Percentiles rank a stretch among this genome's conserved stretches.
Evolutionary conservation across 495 filamentous ascomycete genomes (phyloP).

Genomic region (Neurospora sublineolata): DNA sequence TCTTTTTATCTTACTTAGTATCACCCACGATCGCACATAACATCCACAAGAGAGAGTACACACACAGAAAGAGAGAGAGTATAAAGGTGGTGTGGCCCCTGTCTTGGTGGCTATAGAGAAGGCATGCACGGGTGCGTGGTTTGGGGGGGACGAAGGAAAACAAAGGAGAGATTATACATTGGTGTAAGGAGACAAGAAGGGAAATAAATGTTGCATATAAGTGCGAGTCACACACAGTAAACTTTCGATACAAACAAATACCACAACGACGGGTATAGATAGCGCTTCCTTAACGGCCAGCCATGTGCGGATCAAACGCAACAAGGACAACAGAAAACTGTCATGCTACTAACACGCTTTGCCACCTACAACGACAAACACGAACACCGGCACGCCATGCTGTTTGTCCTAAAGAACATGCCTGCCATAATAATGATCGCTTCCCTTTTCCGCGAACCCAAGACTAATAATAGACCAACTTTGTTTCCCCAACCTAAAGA

Average conservation of each 20-base stretch:
- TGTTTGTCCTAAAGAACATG: not conserved
- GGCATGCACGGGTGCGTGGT: not conserved
- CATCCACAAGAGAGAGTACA: not conserved
- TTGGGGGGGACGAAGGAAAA: not conserved
- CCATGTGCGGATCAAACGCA: not conserved
- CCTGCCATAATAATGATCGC: not conserved
- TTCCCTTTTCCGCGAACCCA: not conserved
- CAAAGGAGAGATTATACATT: not conserved
- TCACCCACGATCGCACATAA: not conserved
- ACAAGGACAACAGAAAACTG: not conserved
- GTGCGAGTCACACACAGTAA: not conserved
- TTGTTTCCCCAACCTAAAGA: conserved; percentile 30
- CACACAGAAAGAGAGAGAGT: not conserved
- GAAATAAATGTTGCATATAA: not conserved
- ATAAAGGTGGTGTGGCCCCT: not conserved
- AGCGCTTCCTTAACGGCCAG: not conserved
- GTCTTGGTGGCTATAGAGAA: not conserved
- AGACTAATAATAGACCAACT: not conserved
- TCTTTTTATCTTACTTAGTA: not conserved
- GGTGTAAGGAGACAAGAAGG: not conserved
- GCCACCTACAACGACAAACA: not conserved
- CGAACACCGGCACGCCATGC: not conserved
- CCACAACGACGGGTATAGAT: not conserved
- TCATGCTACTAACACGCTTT: not conserved
- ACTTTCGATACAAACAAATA: not conserved